Evolutionary conservation across 2,329 filamentous ascomycete genomes (phyloP), one percentile per base, ranked within the genome.

Genomic region (Zymoseptoria ardabiliae): DNA sequence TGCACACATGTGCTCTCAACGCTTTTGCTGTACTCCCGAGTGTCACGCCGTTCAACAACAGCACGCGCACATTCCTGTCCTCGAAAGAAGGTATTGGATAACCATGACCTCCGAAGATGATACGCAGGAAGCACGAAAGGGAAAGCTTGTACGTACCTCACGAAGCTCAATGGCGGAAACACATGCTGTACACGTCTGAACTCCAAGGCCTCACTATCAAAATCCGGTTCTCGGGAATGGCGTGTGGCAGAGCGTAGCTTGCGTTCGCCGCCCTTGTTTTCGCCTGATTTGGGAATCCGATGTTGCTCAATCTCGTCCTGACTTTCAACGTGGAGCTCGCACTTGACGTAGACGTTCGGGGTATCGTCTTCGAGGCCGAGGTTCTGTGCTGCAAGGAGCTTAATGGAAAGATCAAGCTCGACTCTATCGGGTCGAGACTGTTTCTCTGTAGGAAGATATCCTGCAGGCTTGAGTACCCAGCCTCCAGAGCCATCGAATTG

Each of bases 401-500:
- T 88, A 64, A 96, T 86, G 54, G 76, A 80, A 8, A 96, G 78
- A 65, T 88, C 82, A 28, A 96, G 74, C 8, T 60, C 64, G n/a
- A 61, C 66, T 20, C 65, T 60, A 28, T 63, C 57, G 6, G 65
- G 58, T 41, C 65, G 57, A 41, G 56, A 60, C 53, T 61, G 53
- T 41, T 61, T 48, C 19, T 61, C 54, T 13, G 61, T 68, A 62
- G 73, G 75, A 53, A 85, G 86, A 72, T 91, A 94, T 17, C 87
- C 87, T 30, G 81, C 72, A 0, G 92, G 91, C 74, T 97, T 97
- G 62, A 94, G 79, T 2, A 92, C 85, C 89, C 90, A 97, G 49
- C 93, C 92, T 50, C 83, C 78, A 55, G 89, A 88, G 9, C 85
- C 89, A 1, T 85, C 82, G 74, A 96, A 96, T 90, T 96, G 94